A percentile compares a stretch with the other conserved stretches of the same genome.
Conservation (phyloP, 768 basidiomycete genomes). For the Dacryopinax spathularia region DNA sequence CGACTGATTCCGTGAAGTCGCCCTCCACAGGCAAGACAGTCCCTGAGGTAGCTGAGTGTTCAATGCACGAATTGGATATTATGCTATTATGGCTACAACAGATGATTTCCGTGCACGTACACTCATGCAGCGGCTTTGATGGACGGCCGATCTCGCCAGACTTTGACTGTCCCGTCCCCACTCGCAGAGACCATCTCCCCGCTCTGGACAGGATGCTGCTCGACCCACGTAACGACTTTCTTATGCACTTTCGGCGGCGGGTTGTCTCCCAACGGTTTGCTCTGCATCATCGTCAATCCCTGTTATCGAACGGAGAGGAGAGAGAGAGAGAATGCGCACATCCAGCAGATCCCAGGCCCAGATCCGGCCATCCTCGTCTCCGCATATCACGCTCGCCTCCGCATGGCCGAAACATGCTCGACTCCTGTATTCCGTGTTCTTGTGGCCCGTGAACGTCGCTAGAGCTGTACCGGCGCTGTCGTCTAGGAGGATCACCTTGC, state of each 20-base stretch:
- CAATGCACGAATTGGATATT: no score
- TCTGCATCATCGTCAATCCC: conserved; percentile 32
- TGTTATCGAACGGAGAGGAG: conserved; percentile 6
- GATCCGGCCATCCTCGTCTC: conserved; percentile 77
- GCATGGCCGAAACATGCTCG: conserved; percentile 70
- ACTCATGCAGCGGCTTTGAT: no score
- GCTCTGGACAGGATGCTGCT: conserved; percentile 69
- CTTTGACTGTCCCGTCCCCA: conserved; percentile 80
- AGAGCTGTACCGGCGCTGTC: conserved; percentile 64
- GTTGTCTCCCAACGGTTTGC: conserved; percentile 49
- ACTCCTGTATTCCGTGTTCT: conserved; percentile 59
- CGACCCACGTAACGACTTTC: conserved; percentile 81
- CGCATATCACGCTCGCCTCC: conserved; percentile 68
- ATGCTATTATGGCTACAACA: background rate
- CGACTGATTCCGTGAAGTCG: background rate
- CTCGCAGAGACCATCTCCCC: conserved; percentile 81
- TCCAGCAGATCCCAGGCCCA: conserved; percentile 93
- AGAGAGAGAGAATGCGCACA: conserved; percentile 33
- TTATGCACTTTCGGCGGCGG: conserved; percentile 68
- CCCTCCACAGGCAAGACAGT: background rate
- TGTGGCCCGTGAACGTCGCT: conserved; percentile 71
- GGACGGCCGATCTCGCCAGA: conserved; percentile 39
- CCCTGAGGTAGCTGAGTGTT: no score
- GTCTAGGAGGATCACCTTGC: conserved; percentile 76
- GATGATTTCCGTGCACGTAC: background rate